phyloP scores from a whole-genome alignment of 352 stramenopile species.

The Phytopythium cucurbitacearum region DNA sequence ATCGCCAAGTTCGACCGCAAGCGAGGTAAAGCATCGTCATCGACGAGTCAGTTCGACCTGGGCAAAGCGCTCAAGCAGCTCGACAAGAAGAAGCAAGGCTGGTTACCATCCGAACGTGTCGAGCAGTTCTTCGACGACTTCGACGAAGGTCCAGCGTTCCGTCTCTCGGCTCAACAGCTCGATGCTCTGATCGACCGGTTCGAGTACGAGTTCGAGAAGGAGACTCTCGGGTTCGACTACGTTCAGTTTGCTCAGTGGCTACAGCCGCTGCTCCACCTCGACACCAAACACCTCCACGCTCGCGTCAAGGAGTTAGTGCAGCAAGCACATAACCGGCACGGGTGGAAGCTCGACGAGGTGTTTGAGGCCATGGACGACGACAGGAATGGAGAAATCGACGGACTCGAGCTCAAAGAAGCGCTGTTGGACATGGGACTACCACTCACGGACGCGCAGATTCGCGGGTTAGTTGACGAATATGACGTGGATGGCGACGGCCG shows the following conservation, averaged over 20 bases:
- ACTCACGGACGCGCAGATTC: slow-evolving; percentile 60
- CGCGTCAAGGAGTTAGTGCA: slow-evolving; percentile 41
- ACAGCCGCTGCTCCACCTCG: slow-evolving; percentile 56
- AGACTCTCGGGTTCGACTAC: slow-evolving; percentile 58
- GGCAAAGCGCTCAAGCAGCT: slow-evolving; percentile 35
- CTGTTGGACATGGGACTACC: slow-evolving; percentile 62
- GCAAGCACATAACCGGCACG: slow-evolving; percentile 23
- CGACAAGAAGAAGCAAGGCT: slow-evolving; percentile 51
- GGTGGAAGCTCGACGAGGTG: slow-evolving; percentile 49
- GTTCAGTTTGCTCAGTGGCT: slow-evolving; percentile 64
- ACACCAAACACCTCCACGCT: slow-evolving; percentile 50
- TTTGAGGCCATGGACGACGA: slow-evolving; percentile 63
- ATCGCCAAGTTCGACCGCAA: slow-evolving; percentile 60
- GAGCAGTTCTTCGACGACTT: slow-evolving; percentile 16
- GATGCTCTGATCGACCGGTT: slow-evolving; percentile 43
- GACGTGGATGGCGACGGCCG: slow-evolving; percentile 53
- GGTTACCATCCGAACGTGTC: slow-evolving; percentile 46
- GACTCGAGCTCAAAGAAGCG: slow-evolving; percentile 45
- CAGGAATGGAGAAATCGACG: slow-evolving; percentile 47
- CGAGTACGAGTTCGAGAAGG: slow-evolving; percentile 63
- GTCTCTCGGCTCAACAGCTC: slow-evolving; percentile 28
- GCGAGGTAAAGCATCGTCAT: slow-evolving; percentile 23
- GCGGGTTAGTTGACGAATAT: slow-evolving; percentile 60
- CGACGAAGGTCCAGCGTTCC: slow-evolving; percentile 31
- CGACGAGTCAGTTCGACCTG: slow-evolving; percentile 34